A percentile compares a stretch with the other conserved stretches of the same genome.
These are phyloP conservation scores for Trichocladium uniseriatum DNA, from an alignment of 495 filamentous ascomycete genomes.

Conservation along the genomic window DNA sequence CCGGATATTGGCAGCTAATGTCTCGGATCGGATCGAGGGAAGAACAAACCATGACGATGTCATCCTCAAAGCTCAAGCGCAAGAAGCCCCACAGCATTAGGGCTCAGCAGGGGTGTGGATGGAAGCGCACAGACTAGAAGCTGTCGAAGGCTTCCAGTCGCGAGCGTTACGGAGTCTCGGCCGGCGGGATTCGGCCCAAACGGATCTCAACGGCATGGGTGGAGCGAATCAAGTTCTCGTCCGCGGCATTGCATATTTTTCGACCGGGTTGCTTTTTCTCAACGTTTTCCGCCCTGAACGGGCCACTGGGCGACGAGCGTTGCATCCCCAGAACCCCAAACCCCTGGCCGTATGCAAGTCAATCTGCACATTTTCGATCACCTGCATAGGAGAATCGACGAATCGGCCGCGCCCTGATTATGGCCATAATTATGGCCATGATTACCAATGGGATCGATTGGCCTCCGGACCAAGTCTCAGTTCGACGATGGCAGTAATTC, in stretches of 20 bases:
- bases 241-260: neutral
- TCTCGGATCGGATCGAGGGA: slow-evolving; percentile 6
- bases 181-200: neutral
- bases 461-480: too few species aligned
- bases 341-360: slow-evolving; percentile 3
- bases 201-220: neutral
- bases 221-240: neutral
- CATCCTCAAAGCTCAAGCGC: too few species aligned
- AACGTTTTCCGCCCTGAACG: too few species aligned
- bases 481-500: too few species aligned
- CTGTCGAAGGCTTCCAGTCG: slow-evolving; percentile 5
- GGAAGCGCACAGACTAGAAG: slow-evolving; percentile 11
- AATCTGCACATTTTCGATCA: slow-evolving; percentile 6
- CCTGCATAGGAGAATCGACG: slow-evolving; percentile 7
- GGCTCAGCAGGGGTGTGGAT: slow-evolving; percentile 3
- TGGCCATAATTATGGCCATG: too few species aligned
- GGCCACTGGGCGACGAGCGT: too few species aligned
- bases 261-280: neutral
- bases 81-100: slow-evolving; percentile 1
- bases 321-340: too few species aligned
- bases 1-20: slow-evolving; percentile 2
- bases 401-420: neutral
- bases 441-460: too few species aligned
- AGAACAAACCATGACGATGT: too few species aligned
- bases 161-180: neutral